Base-by-base conservation (phyloP, 305 asterid genomes). In the Withania somnifera region DNA sequence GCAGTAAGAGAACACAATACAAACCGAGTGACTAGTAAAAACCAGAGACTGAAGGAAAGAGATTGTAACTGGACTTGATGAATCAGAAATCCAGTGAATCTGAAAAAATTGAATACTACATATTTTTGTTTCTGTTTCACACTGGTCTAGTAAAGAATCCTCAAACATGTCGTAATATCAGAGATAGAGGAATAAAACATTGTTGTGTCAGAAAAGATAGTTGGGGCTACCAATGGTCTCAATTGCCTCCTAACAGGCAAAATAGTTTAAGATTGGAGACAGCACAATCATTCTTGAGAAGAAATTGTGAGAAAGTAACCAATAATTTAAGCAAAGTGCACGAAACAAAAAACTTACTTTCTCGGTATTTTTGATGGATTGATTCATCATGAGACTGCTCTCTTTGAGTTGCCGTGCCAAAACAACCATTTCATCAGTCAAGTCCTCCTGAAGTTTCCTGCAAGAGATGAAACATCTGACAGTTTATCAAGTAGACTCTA, bases 361-460 rank as follows among this genome's bases (percentile, higher is more conserved):
- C 89, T 92, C 98, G 0, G 98, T 93, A 89, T 92, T 93, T 87
- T 87, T 81, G 81, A 93, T 83, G 30, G 98, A 94, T 80, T 91
- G 97, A 82, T 69, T 94, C 98, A 91, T 94, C 90, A 89, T 77
- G 79, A 93, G 90, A 86, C 95, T 92, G 82, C 94, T 92, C 90
- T 93, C 95, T 86, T 96, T 94, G 57, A 96, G 95, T 83, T 96
- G 93, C 26, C 94, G 88, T 0, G 97, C 98, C 88, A 96, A 90
- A 79, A 79, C 90, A 84, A 92, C 98, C 98, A 96, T 93, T 88
- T 94, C 99, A 88, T 94, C 97, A 0, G 97, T 94, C 89, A 96
- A 87, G 83, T 91, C 93, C 82, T 94, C 99, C 88, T 96, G 98
- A 82, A 94, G 97, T 85, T 87, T 93, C 89, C 99, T 94, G 97